phyloP scores from a whole-genome alignment of 495 filamentous ascomycete species.

The Penicillium atrosanguineum region DNA sequence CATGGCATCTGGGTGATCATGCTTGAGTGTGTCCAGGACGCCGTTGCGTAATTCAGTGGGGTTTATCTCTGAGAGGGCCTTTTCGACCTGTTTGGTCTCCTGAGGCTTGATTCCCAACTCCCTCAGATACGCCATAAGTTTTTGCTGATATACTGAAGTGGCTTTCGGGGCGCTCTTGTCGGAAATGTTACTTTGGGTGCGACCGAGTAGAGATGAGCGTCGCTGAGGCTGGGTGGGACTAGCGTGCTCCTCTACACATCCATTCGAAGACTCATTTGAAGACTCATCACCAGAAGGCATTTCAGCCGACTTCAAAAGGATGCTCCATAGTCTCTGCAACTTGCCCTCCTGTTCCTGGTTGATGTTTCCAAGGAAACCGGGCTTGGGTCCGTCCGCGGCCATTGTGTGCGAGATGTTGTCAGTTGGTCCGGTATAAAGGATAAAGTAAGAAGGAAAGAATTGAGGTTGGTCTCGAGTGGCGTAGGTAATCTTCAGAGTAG shows the following conservation, averaged over 20 bases:
- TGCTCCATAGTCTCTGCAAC: slow-evolving; percentile 76
- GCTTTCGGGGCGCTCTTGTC: slow-evolving; percentile 16
- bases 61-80: slow-evolving; percentile 39
- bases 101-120: slow-evolving; percentile 22
- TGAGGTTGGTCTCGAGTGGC: not conserved
- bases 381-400: slow-evolving; percentile 34
- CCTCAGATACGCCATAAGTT: slow-evolving; percentile 22
- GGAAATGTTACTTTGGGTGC: slow-evolving; percentile 27
- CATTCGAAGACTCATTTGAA: slow-evolving; percentile 11
- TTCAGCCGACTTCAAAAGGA: slow-evolving; percentile 71
- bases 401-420: slow-evolving; percentile 7
- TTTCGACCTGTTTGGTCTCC: slow-evolving; percentile 32
- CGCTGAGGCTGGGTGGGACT: slow-evolving; percentile 20
- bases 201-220: slow-evolving; percentile 25
- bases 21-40: slow-evolving; percentile 85
- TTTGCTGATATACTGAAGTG: slow-evolving; percentile 17
- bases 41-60: slow-evolving; percentile 70
- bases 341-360: slow-evolving; percentile 80
- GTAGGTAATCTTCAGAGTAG: not conserved
- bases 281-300: slow-evolving; percentile 20
- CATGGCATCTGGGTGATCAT: slow-evolving; percentile 86
- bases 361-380: slow-evolving; percentile 79
- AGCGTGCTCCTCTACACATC: slow-evolving; percentile 7
- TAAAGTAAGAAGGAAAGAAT: not conserved
- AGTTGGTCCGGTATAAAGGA: not conserved